These are phyloP conservation scores for Didymella glomerata DNA, from an alignment of 2,329 filamentous ascomycete genomes.

Conservation along the genomic window DNA sequence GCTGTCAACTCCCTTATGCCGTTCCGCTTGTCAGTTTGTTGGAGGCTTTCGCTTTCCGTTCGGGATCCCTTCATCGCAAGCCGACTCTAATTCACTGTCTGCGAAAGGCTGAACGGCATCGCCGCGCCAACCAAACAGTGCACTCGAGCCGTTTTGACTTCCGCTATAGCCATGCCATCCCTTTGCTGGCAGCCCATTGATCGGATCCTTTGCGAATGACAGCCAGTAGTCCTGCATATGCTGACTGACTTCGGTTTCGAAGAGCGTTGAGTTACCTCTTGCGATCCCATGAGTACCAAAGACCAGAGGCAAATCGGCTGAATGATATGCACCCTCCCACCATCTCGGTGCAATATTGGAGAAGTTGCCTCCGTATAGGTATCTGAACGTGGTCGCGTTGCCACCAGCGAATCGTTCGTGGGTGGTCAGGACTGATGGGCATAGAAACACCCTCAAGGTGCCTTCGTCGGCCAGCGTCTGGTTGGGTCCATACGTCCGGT, in stretches of 20 bases:
- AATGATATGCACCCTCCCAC: slow-evolving; percentile 1
- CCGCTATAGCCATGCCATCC: slow-evolving; percentile 7
- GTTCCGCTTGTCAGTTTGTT: background rate
- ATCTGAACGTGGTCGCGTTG: slow-evolving; percentile 46
- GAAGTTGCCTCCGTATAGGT: slow-evolving; percentile 43
- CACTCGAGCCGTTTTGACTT: slow-evolving; percentile 29
- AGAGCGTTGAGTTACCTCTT: background rate
- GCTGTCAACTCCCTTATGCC: no score
- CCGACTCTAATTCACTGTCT: slow-evolving; percentile 28
- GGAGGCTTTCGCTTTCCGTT: slow-evolving; percentile 17
- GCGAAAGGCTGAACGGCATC: slow-evolving; percentile 26
- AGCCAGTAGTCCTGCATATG: slow-evolving; percentile 1
- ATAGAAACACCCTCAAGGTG: slow-evolving; percentile 41
- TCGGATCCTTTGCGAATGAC: background rate
- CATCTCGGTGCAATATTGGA: background rate
- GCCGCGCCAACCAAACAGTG: slow-evolving; percentile 31
- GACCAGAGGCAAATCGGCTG: background rate
- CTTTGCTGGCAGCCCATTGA: background rate
- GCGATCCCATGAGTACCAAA: background rate
- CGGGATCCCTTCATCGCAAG: slow-evolving; percentile 23
- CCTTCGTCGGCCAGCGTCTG: slow-evolving; percentile 26
- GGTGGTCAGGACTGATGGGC: slow-evolving; percentile 43
- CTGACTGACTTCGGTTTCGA: background rate
- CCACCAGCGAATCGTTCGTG: slow-evolving; percentile 33
- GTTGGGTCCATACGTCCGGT: slow-evolving; percentile 36